Percentiles rank a stretch among this genome's conserved stretches.
Evolutionary conservation across 768 basidiomycete species (phyloP).

Genomic region (Rhodotorula graminis): DNA sequence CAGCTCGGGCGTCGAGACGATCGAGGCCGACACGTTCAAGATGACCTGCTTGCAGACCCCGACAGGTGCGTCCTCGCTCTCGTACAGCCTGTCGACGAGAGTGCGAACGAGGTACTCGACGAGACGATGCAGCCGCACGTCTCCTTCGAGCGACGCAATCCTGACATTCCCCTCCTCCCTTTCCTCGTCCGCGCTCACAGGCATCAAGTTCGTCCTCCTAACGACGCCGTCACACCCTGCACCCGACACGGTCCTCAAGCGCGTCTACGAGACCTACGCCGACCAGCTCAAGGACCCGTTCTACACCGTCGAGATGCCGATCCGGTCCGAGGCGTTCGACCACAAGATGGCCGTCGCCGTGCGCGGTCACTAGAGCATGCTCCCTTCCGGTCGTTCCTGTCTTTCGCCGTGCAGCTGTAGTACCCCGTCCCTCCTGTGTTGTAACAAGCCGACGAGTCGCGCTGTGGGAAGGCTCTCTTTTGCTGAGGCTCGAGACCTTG

Average conservation of each 20-base stretch:
- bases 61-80: constrained; percentile 60
- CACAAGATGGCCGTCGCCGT: constrained; percentile 46
- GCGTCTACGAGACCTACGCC: constrained; percentile 86
- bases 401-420: not conserved
- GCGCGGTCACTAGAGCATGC: constrained; percentile 10
- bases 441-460: too few species aligned
- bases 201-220: constrained; percentile 90
- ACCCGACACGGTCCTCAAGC: constrained; percentile 67
- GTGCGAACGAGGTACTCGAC: too few species aligned
- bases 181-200: constrained; percentile 49
- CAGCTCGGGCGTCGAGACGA: constrained; percentile 86
- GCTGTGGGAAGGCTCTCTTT: too few species aligned
- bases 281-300: constrained; percentile 99
- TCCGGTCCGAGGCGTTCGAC: constrained; percentile 85
- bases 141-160: not conserved
- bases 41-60: constrained; percentile 82
- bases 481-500: too few species aligned
- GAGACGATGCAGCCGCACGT: too few species aligned
- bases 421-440: too few species aligned
- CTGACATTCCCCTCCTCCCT: not conserved
- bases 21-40: constrained; percentile 93
- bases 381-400: too few species aligned
- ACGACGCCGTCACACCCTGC: constrained; percentile 66
- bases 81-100: too few species aligned
- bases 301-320: constrained; percentile 99